A percentile compares a stretch with the other conserved stretches of the same genome.
Evolutionary conservation across 2,329 filamentous ascomycete species (phyloP).

Genomic region (Microthyrium microscopicum): DNA sequence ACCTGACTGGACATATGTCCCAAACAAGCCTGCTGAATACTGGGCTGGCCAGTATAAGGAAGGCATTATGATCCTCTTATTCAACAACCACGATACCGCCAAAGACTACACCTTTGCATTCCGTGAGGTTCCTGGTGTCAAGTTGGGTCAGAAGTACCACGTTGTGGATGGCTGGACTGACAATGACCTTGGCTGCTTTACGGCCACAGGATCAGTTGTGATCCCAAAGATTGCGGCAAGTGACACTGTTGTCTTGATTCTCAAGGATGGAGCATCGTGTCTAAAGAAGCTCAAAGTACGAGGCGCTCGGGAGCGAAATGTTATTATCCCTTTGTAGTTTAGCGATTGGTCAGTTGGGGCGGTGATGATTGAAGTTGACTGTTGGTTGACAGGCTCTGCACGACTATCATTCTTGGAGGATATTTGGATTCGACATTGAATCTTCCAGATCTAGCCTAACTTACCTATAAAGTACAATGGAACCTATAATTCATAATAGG

Average conservation of each 20-base stretch:
- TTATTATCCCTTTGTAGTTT: no score
- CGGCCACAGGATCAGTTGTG: not conserved
- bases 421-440: no score
- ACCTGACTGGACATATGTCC: constrained; percentile 32
- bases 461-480: no score
- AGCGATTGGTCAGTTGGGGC: no score
- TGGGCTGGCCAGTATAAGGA: constrained; percentile 28
- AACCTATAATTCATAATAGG: no score
- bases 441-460: no score
- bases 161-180: constrained; percentile 33
- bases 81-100: constrained; percentile 26
- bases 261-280: no score
- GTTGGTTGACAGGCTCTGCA: no score
- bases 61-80: constrained; percentile 30
- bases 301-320: no score
- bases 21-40: constrained; percentile 31
- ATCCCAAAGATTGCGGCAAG: not conserved
- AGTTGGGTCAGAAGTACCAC: constrained; percentile 16
- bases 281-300: no score
- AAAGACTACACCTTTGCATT: constrained; percentile 24
- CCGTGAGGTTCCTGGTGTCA: constrained; percentile 27
- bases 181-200: constrained; percentile 16
- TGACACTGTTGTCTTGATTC: constrained; percentile 4
- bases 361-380: no score
- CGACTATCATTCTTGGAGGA: no score